Base-by-base conservation (phyloP, 2,329 filamentous ascomycete genomes). In the Stagonosporopsis chrysanthemi region DNA sequence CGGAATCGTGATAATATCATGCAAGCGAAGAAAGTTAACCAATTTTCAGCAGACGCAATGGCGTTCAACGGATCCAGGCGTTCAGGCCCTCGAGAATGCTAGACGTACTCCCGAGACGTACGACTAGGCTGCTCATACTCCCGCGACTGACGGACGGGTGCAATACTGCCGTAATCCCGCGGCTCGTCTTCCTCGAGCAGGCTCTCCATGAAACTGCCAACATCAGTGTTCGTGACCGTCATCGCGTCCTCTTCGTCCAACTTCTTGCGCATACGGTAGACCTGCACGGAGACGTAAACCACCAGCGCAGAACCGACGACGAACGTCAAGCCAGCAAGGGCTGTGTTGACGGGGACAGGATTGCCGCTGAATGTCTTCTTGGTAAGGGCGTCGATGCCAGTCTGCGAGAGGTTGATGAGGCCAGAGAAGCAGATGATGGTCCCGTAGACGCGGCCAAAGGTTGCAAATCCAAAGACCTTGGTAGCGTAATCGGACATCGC, bases 381-480 rank as follows among this genome's bases (percentile, higher is more conserved):
- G 40, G 91, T 91, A 45, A 95, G 71, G 15, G 88, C 85, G 73
- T 96, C 92, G 23, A 96, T 81, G 0, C 85, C 91, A 2, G 88
- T 88, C 77, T 96, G 91, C 2, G 85, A 85, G 65, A 97, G 91
- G 74, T 95, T 96, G 70, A 92, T 82, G 2, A 96, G 73, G 0
- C 92, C 92, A 0, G 92, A 89, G 4, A 94, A 78, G 76, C 90
- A 95, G 65, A 96, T 95, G 61, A 96, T 90, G 26, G 92, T 84
- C 4, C 92, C 92, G 75, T 96, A 96, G 7, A 97, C 91, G 42
- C 90, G 95, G 26, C 92, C 92, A 69, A 96, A 97, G 0, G 91
- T 96, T 54, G 88, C 74, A 76, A 96, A 96, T 5, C 92, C 92
- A 72, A 97, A 97, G 22, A 96, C 92, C 75, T 96, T 96, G 58